These are phyloP conservation scores for Solioccasus polychromus DNA, from an alignment of 768 basidiomycete species.

Conservation along the genomic window DNA sequence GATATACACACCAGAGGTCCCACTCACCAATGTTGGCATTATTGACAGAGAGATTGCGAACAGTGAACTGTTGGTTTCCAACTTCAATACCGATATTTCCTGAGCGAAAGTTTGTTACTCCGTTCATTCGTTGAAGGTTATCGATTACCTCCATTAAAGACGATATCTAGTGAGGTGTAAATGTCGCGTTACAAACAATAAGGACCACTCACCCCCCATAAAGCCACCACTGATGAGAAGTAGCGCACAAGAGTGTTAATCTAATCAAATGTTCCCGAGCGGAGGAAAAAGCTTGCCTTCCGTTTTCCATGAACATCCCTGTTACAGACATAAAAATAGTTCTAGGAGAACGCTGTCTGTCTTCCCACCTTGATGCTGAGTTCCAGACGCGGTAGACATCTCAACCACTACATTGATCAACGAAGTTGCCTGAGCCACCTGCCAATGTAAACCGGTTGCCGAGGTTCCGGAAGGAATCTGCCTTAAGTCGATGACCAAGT, in stretches of 20 bases:
- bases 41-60: constrained; percentile 57
- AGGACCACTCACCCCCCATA: constrained; percentile 47
- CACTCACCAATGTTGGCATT: constrained; percentile 40
- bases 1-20: not conserved
- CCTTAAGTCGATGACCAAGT: constrained; percentile 69
- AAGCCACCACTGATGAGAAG: constrained; percentile 36
- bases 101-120: not conserved
- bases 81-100: constrained; percentile 61
- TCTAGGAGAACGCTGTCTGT: not conserved
- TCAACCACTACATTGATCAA: constrained; percentile 68
- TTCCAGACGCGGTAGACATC: constrained; percentile 63
- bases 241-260: not conserved
- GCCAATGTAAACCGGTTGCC: constrained; percentile 80
- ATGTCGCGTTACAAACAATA: not conserved
- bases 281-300: constrained; percentile 34
- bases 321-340: not conserved
- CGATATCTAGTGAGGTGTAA: constrained; percentile 28
- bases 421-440: constrained; percentile 75
- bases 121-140: not conserved
- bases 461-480: constrained; percentile 48
- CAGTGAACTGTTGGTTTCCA: constrained; percentile 79
- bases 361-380: constrained; percentile 61
- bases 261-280: not conserved
- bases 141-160: constrained; percentile 40
- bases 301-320: constrained; percentile 76